Evolutionary conservation across 345 rosid species (phyloP).

Genomic region (Aquilaria yunnanensis): DNA sequence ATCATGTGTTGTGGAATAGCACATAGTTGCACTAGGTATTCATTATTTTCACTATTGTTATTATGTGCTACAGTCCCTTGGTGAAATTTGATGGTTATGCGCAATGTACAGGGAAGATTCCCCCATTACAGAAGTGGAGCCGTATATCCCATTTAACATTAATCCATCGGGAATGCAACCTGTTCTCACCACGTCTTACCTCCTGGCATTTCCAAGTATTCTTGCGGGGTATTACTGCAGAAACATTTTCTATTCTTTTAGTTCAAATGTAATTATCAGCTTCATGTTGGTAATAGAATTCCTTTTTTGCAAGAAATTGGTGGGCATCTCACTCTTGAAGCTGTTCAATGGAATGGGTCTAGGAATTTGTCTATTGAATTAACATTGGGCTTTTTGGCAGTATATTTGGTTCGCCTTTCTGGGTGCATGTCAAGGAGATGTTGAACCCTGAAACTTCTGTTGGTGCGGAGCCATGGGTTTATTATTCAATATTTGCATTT

Average conservation of each 20-base stretch:
- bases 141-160: conserved; percentile 88
- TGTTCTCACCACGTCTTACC: conserved; percentile 82
- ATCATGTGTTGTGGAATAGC: too few relatives aligned
- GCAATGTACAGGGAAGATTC: conserved; percentile 67
- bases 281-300: conserved; percentile 5
- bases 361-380: conserved; percentile 10
- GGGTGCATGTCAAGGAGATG: conserved; percentile 74
- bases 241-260: neutral
- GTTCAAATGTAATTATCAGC: conserved; percentile 1
- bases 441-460: conserved; percentile 76
- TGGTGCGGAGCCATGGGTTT: conserved; percentile 92
- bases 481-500: conserved; percentile 82
- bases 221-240: conserved; percentile 60
- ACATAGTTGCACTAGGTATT: too few relatives aligned
- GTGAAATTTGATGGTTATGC: conserved; percentile 13
- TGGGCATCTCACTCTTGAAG: neutral
- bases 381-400: conserved; percentile 38
- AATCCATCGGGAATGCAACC: conserved; percentile 99
- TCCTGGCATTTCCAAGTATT: conserved; percentile 87
- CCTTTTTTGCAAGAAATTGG: conserved; percentile 1
- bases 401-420: conserved; percentile 66
- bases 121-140: conserved; percentile 90
- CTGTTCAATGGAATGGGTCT: conserved; percentile 1
- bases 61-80: too few relatives aligned
- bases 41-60: too few relatives aligned